A percentile compares a stretch with the other conserved stretches of the same genome.
Conservation (phyloP, 2,329 filamentous ascomycete genomes). For the Exophiala calicioides region DNA sequence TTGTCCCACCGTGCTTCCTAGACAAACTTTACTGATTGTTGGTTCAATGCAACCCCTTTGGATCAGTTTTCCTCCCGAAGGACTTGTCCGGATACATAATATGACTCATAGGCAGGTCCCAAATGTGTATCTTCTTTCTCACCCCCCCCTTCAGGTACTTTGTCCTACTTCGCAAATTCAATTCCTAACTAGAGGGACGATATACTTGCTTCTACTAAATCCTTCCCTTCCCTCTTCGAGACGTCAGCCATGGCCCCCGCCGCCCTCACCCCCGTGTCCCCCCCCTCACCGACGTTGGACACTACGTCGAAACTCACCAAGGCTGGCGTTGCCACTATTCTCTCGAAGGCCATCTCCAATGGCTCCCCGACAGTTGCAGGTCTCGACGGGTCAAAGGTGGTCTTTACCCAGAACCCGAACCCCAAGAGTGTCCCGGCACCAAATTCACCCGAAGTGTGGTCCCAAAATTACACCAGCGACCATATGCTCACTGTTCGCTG, state of each 20-base stretch:
- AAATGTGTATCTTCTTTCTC: no score
- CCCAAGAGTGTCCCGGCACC: conserved; percentile 41
- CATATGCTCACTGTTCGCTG: conserved; percentile 82
- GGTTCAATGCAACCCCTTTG: no score
- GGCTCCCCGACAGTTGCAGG: conserved; percentile 30
- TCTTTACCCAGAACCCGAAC: conserved; percentile 40
- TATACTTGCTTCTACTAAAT: neutral
- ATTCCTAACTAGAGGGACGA: no score
- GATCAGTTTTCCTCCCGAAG: no score
- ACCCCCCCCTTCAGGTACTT: no score
- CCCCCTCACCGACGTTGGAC: conserved; percentile 25
- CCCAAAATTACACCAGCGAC: conserved; percentile 63
- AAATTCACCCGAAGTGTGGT: conserved; percentile 43
- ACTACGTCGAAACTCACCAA: conserved; percentile 28
- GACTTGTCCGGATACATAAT: no score
- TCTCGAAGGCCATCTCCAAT: conserved; percentile 26
- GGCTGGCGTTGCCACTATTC: conserved; percentile 24
- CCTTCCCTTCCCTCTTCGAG: neutral
- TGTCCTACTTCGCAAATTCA: no score
- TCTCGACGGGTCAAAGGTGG: conserved; percentile 43
- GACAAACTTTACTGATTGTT: no score
- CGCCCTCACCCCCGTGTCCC: conserved; percentile 22
- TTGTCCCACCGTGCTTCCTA: neutral
- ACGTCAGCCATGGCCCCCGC: conserved; percentile 23
- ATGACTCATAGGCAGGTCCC: no score